Evolutionary conservation across 148 eudicot species (phyloP).

Genomic region (Cornus kousa): DNA sequence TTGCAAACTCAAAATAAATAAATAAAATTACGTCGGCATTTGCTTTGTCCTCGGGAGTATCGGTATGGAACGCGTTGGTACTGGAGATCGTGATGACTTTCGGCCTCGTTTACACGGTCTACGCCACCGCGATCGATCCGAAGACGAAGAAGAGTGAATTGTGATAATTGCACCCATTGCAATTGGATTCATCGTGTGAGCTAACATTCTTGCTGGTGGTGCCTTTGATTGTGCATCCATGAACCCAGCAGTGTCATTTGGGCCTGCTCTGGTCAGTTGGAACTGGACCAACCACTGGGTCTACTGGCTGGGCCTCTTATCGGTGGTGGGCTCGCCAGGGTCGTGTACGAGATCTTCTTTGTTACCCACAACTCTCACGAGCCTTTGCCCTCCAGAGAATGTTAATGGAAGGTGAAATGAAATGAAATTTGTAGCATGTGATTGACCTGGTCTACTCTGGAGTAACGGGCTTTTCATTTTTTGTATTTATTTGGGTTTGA

Average conservation of each 20-base stretch:
- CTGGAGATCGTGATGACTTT: conserved; percentile 66
- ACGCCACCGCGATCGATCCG: conserved; percentile 52
- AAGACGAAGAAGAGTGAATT: conserved; percentile 41
- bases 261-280: conserved; percentile 57
- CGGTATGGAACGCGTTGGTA: conserved; percentile 46
- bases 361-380: conserved; percentile 17
- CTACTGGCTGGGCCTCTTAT: conserved; percentile 56
- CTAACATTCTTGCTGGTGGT: conserved; percentile 48
- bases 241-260: conserved; percentile 59
- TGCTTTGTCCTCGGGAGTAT: conserved; percentile 36
- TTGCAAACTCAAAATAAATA: no score
- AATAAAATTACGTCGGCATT: conserved; percentile 32
- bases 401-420: background rate
- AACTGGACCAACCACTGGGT: conserved; percentile 50
- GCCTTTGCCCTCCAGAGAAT: conserved; percentile 22
- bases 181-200: conserved; percentile 44
- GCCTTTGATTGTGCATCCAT: conserved; percentile 45
- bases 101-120: conserved; percentile 43
- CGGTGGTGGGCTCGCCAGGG: conserved; percentile 48
- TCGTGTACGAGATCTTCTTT: conserved; percentile 30
- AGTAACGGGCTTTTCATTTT: background rate
- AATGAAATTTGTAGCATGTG: background rate
- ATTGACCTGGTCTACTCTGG: no score
- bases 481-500: background rate
- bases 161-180: conserved; percentile 43